Evolutionary conservation across 2,329 filamentous ascomycete genomes (phyloP).

Genomic region (Ciborinia camelliae): DNA sequence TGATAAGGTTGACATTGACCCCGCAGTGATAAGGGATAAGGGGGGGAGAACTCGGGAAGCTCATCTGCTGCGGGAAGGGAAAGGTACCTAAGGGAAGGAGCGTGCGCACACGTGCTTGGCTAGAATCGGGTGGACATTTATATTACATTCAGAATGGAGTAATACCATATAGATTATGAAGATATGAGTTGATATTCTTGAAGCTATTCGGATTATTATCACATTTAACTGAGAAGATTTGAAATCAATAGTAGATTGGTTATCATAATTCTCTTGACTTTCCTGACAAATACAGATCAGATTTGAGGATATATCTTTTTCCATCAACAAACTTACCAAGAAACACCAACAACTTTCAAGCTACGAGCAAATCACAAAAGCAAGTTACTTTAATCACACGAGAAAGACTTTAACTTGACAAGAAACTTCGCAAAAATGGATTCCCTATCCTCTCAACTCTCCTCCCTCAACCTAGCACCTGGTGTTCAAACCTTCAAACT

Average conservation of each 20-base stretch:
- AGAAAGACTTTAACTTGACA: neutral
- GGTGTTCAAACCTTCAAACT: conserved; percentile 50
- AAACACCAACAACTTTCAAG: neutral
- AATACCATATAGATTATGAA: too few species aligned
- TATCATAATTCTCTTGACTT: neutral
- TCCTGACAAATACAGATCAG: neutral
- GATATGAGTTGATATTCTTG: too few species aligned
- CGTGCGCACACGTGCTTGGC: neutral
- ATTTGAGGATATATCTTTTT: neutral
- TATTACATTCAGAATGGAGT: neutral
- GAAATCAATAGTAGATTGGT: neutral
- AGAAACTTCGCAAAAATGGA: neutral
- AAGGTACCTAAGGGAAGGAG: neutral
- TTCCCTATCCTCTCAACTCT: neutral
- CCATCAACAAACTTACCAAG: neutral
- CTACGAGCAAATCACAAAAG: neutral
- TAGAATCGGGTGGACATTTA: neutral
- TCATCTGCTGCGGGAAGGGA: neutral
- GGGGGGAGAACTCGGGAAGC: neutral
- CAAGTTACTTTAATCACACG: too few species aligned
- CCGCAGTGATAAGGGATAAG: neutral
- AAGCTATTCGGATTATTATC: neutral
- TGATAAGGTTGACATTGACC: conserved; percentile 3
- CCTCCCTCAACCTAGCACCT: conserved; percentile 11
- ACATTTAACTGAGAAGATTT: neutral